Base-by-base conservation (phyloP, 129 eudicot genomes). In the Apium graveolens region DNA sequence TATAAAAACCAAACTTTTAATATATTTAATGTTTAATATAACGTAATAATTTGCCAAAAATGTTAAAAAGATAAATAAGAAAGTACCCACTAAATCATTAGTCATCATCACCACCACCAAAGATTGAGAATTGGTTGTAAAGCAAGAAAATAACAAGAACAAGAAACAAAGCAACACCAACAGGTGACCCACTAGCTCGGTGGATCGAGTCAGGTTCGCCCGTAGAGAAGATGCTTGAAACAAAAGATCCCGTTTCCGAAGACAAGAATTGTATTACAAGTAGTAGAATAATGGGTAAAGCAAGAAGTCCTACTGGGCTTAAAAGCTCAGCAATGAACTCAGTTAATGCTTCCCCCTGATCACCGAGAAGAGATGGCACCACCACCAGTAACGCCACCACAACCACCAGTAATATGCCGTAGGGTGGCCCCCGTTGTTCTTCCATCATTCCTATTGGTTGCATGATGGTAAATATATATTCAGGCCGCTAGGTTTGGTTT, bases 171-270 rank as follows among this genome's bases (percentile, higher is more conserved):
- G 91, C 98, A 51, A 93, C 98, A 39, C 98, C 98, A 65, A 91
- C 87, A 14, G 98, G 98, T n/a, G 98, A 93, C 13, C 98, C 98
- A 51, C 97, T 88, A 60, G 88, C 93, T 37, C 97, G 91, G 83
- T 93, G 98, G 84, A 93, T 89, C 37, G 97, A 81, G 62, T 91
- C 87, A 0, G 97, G 97, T 63, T 85, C 96, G 1, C 97, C 98
- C 77, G 86, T 43, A 62, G 93, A 78, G 78, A 93, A 93, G 51
- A 91, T 62, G 60, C 74, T 35, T 76, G 93, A 75, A 76, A 88
- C 85, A 80, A 91, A 86, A 37, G 97, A 87, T 76, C 97, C 96
- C 13, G 79, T 83, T 43, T 88, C 91, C 45, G 98, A 93, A 55
- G 97, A 91, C 66, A 93, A 84, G 79, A 91, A 93, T 31, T 89